These are phyloP conservation scores for Galeopsis tetrahit DNA, from an alignment of 257 asterid genomes.

Conservation along the genomic window DNA sequence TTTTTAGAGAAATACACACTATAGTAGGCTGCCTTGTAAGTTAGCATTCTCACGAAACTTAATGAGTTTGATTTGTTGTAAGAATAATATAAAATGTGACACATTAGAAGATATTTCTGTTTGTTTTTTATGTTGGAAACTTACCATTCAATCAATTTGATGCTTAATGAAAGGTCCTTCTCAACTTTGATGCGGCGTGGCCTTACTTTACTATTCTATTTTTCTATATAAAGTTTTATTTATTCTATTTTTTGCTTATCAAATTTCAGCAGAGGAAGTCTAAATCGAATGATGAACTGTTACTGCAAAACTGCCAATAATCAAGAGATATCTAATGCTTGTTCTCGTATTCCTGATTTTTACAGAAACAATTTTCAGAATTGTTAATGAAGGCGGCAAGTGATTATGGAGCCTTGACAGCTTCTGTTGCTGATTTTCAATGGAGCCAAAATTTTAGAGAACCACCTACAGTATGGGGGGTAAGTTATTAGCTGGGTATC, in stretches of 20 bases:
- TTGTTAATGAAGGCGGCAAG: slow-evolving; percentile 95
- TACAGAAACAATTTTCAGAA: slow-evolving; percentile 97
- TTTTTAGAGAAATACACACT: neutral
- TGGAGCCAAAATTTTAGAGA: slow-evolving; percentile 98
- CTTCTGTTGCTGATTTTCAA: slow-evolving; percentile 90
- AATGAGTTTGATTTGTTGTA: neutral
- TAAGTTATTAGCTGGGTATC: slow-evolving; percentile 46
- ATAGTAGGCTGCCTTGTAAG: neutral
- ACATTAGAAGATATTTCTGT: neutral
- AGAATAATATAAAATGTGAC: neutral
- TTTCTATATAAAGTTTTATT: neutral
- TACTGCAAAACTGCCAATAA: slow-evolving; percentile 8
- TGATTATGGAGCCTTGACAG: slow-evolving; percentile 94
- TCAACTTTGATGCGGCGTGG: neutral
- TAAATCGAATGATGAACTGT: slow-evolving; percentile 12
- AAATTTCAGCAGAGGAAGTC: slow-evolving; percentile 3
- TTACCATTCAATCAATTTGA: neutral
- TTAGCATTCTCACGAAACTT: neutral
- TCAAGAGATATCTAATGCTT: slow-evolving; percentile 15
- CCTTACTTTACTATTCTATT: neutral
- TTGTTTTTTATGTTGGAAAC: slow-evolving; percentile 5
- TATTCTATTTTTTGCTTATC: neutral
- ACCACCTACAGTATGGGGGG: slow-evolving; percentile 98
- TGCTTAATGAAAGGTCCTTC: slow-evolving; percentile 13
- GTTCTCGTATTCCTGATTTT: slow-evolving; percentile 24